phyloP scores from a whole-genome alignment of 148 eudicot genomes.

The Vaccinium macrocarpon region DNA sequence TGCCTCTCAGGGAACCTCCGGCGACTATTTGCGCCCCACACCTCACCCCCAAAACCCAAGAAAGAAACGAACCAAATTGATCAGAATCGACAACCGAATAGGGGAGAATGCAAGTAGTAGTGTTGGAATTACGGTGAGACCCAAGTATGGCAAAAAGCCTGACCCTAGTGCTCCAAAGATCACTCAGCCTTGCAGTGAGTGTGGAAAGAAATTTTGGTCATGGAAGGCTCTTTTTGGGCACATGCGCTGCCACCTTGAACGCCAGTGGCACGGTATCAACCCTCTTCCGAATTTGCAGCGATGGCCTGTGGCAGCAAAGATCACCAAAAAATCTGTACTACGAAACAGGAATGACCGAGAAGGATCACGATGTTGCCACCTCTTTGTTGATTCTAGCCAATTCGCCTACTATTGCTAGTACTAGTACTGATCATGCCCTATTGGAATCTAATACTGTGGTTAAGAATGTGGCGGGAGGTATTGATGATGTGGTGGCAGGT shows the following conservation, averaged over 20 bases:
- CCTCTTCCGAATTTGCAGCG: conserved; percentile 57
- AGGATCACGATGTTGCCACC: conserved; percentile 64
- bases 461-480: conserved; percentile 1
- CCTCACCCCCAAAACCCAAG: conserved; percentile 24
- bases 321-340: background rate
- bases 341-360: conserved; percentile 20
- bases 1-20: background rate
- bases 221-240: conserved; percentile 93
- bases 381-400: conserved; percentile 59
- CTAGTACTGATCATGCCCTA: background rate
- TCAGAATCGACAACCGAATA: conserved; percentile 16
- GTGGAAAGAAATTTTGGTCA: conserved; percentile 84
- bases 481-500: background rate
- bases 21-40: conserved; percentile 8
- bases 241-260: conserved; percentile 97
- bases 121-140: conserved; percentile 19
- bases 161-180: conserved; percentile 69
- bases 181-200: conserved; percentile 75
- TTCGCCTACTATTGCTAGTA: conserved; percentile 16
- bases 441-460: conserved; percentile 8
- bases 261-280: conserved; percentile 89
- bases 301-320: background rate
- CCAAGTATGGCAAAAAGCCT: conserved; percentile 38
- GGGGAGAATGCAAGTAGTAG: background rate
- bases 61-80: conserved; percentile 46